Conservation (phyloP, 352 stramenopile species). For the Pythium biforme region DNA sequence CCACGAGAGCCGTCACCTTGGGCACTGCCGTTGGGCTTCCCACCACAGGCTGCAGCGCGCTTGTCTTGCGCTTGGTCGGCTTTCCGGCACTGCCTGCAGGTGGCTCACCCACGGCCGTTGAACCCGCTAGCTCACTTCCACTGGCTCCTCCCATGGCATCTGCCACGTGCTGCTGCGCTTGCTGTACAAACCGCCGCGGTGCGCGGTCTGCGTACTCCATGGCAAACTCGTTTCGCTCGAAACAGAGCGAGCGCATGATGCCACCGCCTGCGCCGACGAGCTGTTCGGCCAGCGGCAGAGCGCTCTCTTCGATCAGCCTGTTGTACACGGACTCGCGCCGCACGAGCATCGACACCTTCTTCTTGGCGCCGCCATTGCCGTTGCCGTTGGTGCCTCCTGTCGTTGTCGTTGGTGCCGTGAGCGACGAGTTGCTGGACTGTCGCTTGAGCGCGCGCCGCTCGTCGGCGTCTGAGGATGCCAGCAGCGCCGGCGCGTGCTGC, state of each 20-base stretch:
- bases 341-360: conserved; percentile 19
- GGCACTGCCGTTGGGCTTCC: background rate
- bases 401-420: background rate
- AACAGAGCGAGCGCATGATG: conserved; percentile 13
- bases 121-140: background rate
- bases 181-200: conserved; percentile 23
- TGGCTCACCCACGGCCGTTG: background rate
- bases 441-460: conserved; percentile 10
- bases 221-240: conserved; percentile 55
- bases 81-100: background rate
- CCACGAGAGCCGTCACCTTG: conserved; percentile 9
- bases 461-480: too few species aligned
- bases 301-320: conserved; percentile 42
- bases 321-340: conserved; percentile 28
- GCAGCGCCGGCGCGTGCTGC: conserved; percentile 4
- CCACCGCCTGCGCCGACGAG: background rate
- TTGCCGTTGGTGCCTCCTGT: background rate
- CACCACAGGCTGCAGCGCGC: background rate
- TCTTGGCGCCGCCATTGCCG: conserved; percentile 11
- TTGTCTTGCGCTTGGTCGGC: conserved; percentile 5
- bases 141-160: background rate
- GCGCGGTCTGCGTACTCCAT: conserved; percentile 60
- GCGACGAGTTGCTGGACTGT: conserved; percentile 15
- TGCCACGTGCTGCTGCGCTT: background rate
- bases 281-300: conserved; percentile 16